Conservation (phyloP, 129 eudicot species). For the Logfia minima region DNA sequence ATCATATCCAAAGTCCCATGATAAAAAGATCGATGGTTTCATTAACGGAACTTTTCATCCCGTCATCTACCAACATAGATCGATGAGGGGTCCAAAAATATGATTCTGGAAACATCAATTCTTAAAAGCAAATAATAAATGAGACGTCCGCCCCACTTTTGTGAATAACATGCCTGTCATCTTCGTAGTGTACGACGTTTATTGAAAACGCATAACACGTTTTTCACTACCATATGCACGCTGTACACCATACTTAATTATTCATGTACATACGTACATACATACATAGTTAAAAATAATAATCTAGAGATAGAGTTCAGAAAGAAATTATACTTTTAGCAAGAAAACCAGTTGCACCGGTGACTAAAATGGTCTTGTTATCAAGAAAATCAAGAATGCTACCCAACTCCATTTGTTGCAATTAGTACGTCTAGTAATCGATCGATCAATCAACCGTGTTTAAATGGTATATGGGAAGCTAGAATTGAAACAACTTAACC, state of each 20-base stretch:
- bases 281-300: not conserved
- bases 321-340: conserved; percentile 45
- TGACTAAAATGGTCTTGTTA: conserved; percentile 53
- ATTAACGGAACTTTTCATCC: not conserved
- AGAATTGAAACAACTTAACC: not conserved
- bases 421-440: conserved; percentile 6
- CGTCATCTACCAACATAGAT: not conserved
- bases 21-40: not conserved
- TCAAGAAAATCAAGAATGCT: conserved; percentile 46
- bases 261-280: not conserved
- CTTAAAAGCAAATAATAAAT: not conserved
- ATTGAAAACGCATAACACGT: no score
- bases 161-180: not conserved
- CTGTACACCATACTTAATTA: no score
- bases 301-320: not conserved
- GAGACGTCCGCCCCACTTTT: not conserved
- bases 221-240: no score
- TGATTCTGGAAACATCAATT: not conserved
- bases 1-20: not conserved
- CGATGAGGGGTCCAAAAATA: not conserved
- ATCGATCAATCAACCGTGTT: no score
- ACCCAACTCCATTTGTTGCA: conserved; percentile 48
- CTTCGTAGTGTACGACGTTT: no score
- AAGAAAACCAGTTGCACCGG: conserved; percentile 69
- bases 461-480: not conserved